These are phyloP conservation scores for Candida neerlandica DNA, from an alignment of 1,139 yeast species.

Conservation along the genomic window DNA sequence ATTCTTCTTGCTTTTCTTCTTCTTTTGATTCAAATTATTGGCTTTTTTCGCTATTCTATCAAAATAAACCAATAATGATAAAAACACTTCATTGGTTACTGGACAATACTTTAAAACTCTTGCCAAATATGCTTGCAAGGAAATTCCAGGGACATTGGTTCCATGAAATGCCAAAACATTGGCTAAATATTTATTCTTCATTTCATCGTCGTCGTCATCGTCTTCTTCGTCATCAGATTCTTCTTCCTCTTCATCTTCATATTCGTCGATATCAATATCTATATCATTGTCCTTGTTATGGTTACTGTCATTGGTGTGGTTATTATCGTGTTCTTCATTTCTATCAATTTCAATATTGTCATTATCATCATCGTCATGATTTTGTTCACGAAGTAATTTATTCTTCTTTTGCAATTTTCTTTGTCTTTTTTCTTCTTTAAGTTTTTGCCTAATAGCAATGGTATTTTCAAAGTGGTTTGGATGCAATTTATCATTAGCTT, in stretches of 20 bases:
- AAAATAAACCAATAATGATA: constrained; percentile 86
- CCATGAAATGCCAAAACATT: constrained; percentile 93
- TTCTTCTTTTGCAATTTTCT: constrained; percentile 27
- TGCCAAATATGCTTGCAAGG: constrained; percentile 83
- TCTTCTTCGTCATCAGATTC: constrained; percentile 28
- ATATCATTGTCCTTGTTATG: constrained; percentile 5
- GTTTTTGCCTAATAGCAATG: constrained; percentile 47
- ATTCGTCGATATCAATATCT: constrained; percentile 15
- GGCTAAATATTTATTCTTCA: constrained; percentile 61
- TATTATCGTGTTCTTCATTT: constrained; percentile 16
- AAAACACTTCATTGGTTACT: constrained; percentile 92
- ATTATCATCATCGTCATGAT: constrained; percentile 13
- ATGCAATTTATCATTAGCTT: constrained; percentile 85
- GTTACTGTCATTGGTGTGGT: no score
- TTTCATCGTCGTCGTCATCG: constrained; percentile 47
- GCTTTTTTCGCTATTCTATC: constrained; percentile 93
- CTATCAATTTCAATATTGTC: constrained; percentile 18
- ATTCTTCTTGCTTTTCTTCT: constrained; percentile 14
- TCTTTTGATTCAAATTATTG: constrained; percentile 48
- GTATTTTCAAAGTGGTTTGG: constrained; percentile 67
- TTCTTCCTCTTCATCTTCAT: constrained; percentile 18
- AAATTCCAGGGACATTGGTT: constrained; percentile 91
- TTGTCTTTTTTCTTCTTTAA: constrained; percentile 39
- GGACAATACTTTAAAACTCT: constrained; percentile 96
- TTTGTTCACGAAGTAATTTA: constrained; percentile 16